These are phyloP conservation scores for Malus sylvestris DNA, from an alignment of 306 rosid species.

Conservation along the genomic window DNA sequence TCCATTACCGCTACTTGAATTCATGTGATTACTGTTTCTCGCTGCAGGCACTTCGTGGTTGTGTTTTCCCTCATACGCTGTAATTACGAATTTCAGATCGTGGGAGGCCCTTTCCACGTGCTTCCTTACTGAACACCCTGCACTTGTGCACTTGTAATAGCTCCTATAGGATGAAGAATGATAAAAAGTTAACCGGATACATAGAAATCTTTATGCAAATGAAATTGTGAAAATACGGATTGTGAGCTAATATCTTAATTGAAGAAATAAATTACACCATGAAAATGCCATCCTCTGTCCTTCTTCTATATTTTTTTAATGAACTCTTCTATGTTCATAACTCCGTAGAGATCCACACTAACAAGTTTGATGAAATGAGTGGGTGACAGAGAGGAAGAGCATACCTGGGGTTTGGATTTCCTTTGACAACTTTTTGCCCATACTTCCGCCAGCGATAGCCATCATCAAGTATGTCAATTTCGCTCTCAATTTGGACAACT, in stretches of 20 bases:
- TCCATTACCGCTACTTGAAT: constrained; percentile 31
- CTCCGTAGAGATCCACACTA: background rate
- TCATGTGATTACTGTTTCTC: constrained; percentile 49
- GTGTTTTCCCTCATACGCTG: constrained; percentile 88
- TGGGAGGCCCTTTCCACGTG: constrained; percentile 93
- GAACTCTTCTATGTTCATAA: constrained; percentile 1
- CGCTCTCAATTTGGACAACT: constrained; percentile 77
- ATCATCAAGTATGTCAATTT: constrained; percentile 76
- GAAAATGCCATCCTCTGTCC: background rate
- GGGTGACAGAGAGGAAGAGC: background rate
- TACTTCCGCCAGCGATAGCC: constrained; percentile 96
- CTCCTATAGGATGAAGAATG: constrained; percentile 45
- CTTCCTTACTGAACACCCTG: constrained; percentile 76
- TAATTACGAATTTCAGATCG: constrained; percentile 57
- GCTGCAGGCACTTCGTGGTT: constrained; percentile 79
- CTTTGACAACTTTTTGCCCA: constrained; percentile 91
- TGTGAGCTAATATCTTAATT: background rate
- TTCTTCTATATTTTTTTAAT: background rate
- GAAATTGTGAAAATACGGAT: background rate
- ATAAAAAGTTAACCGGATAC: constrained; percentile 5
- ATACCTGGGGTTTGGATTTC: constrained; percentile 95
- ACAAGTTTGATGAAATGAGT: background rate
- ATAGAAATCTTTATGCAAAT: background rate
- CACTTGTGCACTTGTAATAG: constrained; percentile 93
- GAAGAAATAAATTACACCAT: background rate